Base-by-base conservation (phyloP, 140 eudicot genomes). In the Erigeron philadelphicus region DNA sequence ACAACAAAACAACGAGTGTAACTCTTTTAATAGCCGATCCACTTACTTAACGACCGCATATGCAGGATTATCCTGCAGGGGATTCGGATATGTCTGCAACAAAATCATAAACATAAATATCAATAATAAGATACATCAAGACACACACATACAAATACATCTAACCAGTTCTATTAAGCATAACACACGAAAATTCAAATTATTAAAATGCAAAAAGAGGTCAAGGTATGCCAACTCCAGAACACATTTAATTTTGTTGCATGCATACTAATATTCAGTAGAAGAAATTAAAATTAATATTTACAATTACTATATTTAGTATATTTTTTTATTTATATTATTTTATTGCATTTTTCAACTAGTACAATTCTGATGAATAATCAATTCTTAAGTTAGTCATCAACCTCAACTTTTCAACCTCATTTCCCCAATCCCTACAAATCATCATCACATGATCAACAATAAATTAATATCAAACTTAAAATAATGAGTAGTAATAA, bases 41-140 rank as follows among this genome's bases (percentile, higher is more conserved):
- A 81, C 95, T 84, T 79, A 89, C 99, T 77, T 85, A 63, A 85
- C 95, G 11, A 76, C 95, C 31, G 94, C 76, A 38, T 89, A 94
- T 61, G 99, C 93, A 60, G 97, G 95, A 78, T 94, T 87, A 75
- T 83, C 78, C 82, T 87, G 95, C 74, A 94, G 81, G 1, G 99
- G 99, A 75, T 94, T 89, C 19, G 87, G 78, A 70, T 84, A 88
- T 5, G 85, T 79, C 98, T 92, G 95, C 77, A 73, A 56, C 23
- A 9, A 19, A 11, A n/a, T 19, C 11, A 25, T 21, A 11, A 23
- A 57, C 25, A 13, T 56, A 13, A 17, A 7, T 54, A 17, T 21
- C 60, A 17, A 2, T 8, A 17, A 9, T 4, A 56, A 55, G 8
- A 53, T 42, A 31, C 38, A 31, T 31, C 38, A 31, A 31, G 38